phyloP scores from a whole-genome alignment of 2,329 filamentous ascomycete species.

The Neopestalotiopsis clavispora region DNA sequence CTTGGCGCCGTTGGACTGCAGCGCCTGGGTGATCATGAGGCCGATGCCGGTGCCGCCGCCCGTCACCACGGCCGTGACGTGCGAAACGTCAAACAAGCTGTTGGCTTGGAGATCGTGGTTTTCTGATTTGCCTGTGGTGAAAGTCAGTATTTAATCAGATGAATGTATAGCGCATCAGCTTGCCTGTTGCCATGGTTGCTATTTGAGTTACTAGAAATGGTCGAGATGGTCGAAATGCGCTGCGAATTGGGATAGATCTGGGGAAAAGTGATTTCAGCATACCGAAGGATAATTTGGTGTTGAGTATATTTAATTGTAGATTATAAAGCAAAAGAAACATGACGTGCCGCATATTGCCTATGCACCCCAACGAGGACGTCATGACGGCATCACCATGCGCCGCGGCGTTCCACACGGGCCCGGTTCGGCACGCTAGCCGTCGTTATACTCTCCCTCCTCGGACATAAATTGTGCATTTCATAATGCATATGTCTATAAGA shows the following conservation, averaged over 20 bases:
- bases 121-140: conserved; percentile 6
- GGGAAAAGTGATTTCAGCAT: conserved; percentile 11
- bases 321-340: neutral
- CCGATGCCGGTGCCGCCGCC: conserved; percentile 22
- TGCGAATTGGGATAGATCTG: conserved; percentile 1
- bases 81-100: conserved; percentile 18
- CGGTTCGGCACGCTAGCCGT: too few relatives aligned
- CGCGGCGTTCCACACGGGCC: neutral
- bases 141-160: too few relatives aligned
- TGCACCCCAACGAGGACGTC: neutral
- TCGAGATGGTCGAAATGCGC: conserved; percentile 13
- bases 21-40: conserved; percentile 22
- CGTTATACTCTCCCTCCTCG: neutral
- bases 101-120: conserved; percentile 15
- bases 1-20: conserved; percentile 25
- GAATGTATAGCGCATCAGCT: neutral
- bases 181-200: conserved; percentile 18
- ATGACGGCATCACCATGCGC: conserved; percentile 10
- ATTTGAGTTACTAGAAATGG: neutral
- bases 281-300: neutral
- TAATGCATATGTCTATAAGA: too few relatives aligned
- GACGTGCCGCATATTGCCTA: neutral
- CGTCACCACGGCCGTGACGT: conserved; percentile 21
- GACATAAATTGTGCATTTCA: neutral
- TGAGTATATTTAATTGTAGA: neutral